Percentiles rank a stretch among this genome's conserved stretches.
phyloP scores from a whole-genome alignment of 1,139 yeast species.

The Kodamaea plutei region DNA sequence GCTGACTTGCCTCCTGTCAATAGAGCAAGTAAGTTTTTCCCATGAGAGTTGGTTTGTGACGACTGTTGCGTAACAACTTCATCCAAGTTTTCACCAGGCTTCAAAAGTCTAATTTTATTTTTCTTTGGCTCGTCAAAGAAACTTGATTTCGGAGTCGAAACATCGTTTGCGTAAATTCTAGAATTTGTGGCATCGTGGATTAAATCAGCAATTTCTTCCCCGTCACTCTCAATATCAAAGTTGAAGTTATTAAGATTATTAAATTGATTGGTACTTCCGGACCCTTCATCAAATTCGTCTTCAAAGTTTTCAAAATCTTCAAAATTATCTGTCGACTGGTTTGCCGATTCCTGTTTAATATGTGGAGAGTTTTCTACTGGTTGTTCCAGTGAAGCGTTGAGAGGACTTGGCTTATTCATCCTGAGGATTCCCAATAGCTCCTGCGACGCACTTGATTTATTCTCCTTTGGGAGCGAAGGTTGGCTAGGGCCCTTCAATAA shows the following conservation, averaged over 20 bases:
- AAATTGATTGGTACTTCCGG: conserved; percentile 8
- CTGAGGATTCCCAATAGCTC: conserved; percentile 7
- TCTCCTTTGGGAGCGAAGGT: no score
- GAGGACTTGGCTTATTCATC: no score
- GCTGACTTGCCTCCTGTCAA: conserved; percentile 10
- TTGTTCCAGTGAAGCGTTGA: no score
- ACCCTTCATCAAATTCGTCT: conserved; percentile 28
- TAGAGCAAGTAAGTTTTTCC: conserved; percentile 14
- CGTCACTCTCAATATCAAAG: conserved; percentile 36
- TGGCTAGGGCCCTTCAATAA: conserved; percentile 12
- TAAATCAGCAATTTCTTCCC: conserved; percentile 22
- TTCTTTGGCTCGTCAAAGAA: conserved; percentile 13
- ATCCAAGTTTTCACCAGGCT: conserved; percentile 27
- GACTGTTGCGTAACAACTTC: no score
- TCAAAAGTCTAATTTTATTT: conserved; percentile 23
- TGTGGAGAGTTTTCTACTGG: conserved; percentile 8
- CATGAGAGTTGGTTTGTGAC: conserved; percentile 10
- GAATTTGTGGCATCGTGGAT: conserved; percentile 2
- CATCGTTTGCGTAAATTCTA: background rate
- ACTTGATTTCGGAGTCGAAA: conserved; percentile 5
- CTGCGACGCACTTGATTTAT: no score
- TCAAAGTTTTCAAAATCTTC: conserved; percentile 27
- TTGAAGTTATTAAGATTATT: conserved; percentile 21
- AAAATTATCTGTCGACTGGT: no score
- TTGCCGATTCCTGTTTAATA: no score